Evolutionary conservation across 108 stramenopile species (phyloP).

Genomic region (Discostella stelligeroides): DNA sequence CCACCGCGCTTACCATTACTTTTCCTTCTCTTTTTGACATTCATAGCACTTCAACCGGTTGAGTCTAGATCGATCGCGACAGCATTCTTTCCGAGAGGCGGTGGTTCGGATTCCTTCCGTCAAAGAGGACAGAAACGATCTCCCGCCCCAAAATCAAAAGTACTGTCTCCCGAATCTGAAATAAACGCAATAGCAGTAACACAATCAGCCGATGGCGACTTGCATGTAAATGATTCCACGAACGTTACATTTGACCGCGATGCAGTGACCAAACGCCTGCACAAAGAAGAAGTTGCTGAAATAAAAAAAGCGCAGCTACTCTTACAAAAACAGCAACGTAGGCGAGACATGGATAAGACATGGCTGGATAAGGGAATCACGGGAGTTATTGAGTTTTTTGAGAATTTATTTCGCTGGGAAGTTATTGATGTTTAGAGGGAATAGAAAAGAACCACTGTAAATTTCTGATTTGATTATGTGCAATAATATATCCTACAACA

Average conservation of each 20-base stretch:
- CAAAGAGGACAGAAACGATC: too few relatives aligned
- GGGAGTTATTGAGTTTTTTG: conserved; percentile 42
- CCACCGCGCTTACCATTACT: neutral
- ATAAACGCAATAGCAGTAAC: too few relatives aligned
- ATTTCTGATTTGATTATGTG: too few relatives aligned
- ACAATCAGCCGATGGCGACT: too few relatives aligned
- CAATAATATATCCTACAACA: too few relatives aligned
- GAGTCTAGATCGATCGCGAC: neutral
- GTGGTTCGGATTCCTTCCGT: neutral
- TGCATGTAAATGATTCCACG: neutral
- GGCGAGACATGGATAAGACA: conserved; percentile 44
- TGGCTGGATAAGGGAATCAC: conserved; percentile 50
- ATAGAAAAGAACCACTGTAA: too few relatives aligned
- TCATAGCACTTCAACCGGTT: neutral
- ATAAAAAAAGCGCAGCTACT: conserved; percentile 39
- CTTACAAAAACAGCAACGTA: conserved; percentile 34
- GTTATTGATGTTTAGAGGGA: conserved; percentile 35
- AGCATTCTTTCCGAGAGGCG: conserved; percentile 4
- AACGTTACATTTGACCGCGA: conserved; percentile 5
- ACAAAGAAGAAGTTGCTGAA: conserved; percentile 26
- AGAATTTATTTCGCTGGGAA: conserved; percentile 50
- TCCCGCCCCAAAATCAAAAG: too few relatives aligned
- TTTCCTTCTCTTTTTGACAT: neutral
- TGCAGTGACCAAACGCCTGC: conserved; percentile 9
- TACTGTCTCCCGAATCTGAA: too few relatives aligned